Evolutionary conservation across 345 rosid species (phyloP), one percentile per base, ranked within the genome.

Genomic region (Rhodamnia rubescens): DNA sequence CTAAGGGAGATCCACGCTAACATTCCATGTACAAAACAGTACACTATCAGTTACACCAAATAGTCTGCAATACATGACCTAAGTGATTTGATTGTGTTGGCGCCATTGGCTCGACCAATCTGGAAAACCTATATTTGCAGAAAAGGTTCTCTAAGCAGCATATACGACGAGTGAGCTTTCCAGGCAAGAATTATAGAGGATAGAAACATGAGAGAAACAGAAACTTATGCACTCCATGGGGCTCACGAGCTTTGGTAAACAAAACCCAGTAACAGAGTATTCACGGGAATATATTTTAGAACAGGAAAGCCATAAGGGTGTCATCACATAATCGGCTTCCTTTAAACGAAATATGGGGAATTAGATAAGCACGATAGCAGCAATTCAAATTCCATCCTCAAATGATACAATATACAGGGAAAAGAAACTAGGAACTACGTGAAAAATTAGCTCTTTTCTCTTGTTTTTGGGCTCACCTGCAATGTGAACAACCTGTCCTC

Each of bases 401-500:
- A 69, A 69, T 20, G 10, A 32, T 40, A 69, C 24, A 18, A 32
- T 11, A 20, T 32, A 69, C 24, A 8, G 12, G 0, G 75, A 26
- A 29, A 82, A 82, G 59, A 82, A 82, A 53, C 21, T 52, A 26
- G 16, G 36, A 0, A 81, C 83, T 3, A 9, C 15, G 40, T 4
- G 10, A 83, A 69, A 49, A 21, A 58, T 50, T 15, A n/a, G 50
- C 42, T 18, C 55, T 16, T 53, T 85, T 85, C 4, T 27, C 52
- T 18, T 47, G 9, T 16, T 52, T 61, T 49, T 20, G 36, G 52
- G 44, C 21, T 21, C 47, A 91, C 93, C 93, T 90, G 93, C 89
- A 90, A 88, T 47, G 92, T 91, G 87, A 91, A 90, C 87, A 90
- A 56, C 85, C 90, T 90, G 86, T 91, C 93, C 83, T 91, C 91